Conservation (phyloP, 306 rosid genomes). For the Rosa chinensis region DNA sequence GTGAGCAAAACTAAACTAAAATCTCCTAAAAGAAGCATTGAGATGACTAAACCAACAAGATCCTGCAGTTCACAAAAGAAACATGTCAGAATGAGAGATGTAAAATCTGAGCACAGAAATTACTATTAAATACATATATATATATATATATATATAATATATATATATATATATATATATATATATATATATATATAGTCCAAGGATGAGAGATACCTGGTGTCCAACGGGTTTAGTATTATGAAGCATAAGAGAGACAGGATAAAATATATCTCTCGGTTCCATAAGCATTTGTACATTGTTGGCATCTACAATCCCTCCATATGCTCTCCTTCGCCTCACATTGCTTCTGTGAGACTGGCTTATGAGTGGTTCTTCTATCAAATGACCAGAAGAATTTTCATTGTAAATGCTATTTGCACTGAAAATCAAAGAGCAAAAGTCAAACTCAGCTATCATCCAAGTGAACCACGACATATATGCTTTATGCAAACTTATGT, state of each 20-base stretch:
- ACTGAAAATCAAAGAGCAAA: slow-evolving; percentile 36
- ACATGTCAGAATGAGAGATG: slow-evolving; percentile 11
- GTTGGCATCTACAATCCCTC: slow-evolving; percentile 63
- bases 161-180: neutral
- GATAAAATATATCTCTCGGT: slow-evolving; percentile 80
- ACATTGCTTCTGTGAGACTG: slow-evolving; percentile 40
- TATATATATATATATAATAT: neutral
- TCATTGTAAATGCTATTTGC: slow-evolving; percentile 42
- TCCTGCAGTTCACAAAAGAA: slow-evolving; percentile 66
- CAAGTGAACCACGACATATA: neutral
- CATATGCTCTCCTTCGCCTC: slow-evolving; percentile 55
- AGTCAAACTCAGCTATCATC: slow-evolving; percentile 9
- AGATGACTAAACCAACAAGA: slow-evolving; percentile 97
- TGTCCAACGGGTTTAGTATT: slow-evolving; percentile 97
- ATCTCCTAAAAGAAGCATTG: slow-evolving; percentile 96
- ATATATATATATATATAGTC: neutral
- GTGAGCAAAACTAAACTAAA: slow-evolving; percentile 98
- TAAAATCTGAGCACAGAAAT: slow-evolving; percentile 3
- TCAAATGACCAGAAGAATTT: slow-evolving; percentile 37
- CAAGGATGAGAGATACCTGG: slow-evolving; percentile 58
- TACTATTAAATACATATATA: neutral
- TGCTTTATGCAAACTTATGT: neutral
- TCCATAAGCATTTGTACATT: slow-evolving; percentile 74
- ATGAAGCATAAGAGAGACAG: slow-evolving; percentile 84
- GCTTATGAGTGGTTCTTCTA: slow-evolving; percentile 43